Base-by-base conservation (phyloP, 306 rosid genomes). In the Prosopis cineraria region DNA sequence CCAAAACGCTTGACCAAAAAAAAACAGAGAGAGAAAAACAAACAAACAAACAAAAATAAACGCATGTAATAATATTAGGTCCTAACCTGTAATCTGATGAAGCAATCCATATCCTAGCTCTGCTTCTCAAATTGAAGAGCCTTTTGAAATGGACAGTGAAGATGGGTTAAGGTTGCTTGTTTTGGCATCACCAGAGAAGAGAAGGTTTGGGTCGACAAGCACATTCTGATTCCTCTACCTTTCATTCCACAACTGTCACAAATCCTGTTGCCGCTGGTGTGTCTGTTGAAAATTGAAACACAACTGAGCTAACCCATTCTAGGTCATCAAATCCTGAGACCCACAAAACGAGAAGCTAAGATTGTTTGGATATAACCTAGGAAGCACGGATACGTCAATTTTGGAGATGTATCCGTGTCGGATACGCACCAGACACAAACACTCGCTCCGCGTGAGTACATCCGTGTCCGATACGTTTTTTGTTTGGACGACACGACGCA, bases 11-110 rank as follows among this genome's bases (percentile, higher is more conserved):
- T 1, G 11, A 40, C 11, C 44, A 1, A 40, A 40, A 40, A 0
- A 40, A 40, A 1, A 40, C 8, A 40, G 12, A 2, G n/a, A n/a
- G n/a, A n/a, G n/a, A n/a, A n/a, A n/a, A n/a, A n/a, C n/a, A n/a
- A n/a, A n/a, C n/a, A n/a, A n/a, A n/a, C n/a, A n/a, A n/a, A n/a
- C n/a, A n/a, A n/a, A n/a, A n/a, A n/a, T n/a, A n/a, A n/a, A n/a
- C n/a, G n/a, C 2, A 10, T 40, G 8, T 40, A 10, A 40, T 8
- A 40, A 40, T 10, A 13, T 7, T 3, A 3, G 5, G 10, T 7
- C 11, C 79, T 55, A 19, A 93, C 98, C 96, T 91, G 91, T 40
- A 70, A 50, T 72, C 68, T 86, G 78, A 93, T 72, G 65, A 78
- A 82, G 0, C 84, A 84, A 69, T 87, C 91, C n/a, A 77, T 79